Conservation (phyloP, 495 filamentous ascomycete genomes). For the Neurospora terricola region DNA sequence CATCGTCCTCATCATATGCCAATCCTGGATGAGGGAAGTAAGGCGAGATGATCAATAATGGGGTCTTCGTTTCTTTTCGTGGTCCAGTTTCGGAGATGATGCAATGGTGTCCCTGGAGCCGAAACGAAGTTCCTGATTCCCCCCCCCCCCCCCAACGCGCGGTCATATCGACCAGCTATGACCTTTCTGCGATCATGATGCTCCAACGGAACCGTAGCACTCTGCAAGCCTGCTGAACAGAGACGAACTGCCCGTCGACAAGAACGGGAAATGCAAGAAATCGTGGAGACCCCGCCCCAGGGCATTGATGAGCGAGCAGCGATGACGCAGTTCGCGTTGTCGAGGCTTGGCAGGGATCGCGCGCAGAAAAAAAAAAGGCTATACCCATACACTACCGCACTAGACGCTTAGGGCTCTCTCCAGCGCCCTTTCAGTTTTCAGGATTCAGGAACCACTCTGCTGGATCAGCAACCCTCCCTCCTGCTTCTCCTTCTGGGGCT, state of each 20-base stretch:
- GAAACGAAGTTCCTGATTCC: background rate
- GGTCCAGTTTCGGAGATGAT: background rate
- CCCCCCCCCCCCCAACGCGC: background rate
- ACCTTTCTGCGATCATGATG: background rate
- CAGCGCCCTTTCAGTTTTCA: background rate
- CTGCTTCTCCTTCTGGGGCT: background rate
- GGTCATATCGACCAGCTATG: background rate
- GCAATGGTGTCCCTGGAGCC: background rate
- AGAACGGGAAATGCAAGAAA: background rate
- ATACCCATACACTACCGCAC: background rate
- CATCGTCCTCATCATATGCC: background rate
- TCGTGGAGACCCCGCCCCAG: background rate
- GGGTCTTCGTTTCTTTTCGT: background rate
- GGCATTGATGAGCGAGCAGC: background rate
- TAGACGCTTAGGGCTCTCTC: background rate
- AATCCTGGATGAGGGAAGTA: background rate
- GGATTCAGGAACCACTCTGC: background rate
- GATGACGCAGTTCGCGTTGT: background rate
- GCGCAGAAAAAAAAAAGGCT: background rate
- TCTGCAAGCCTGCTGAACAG: background rate
- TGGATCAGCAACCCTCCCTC: background rate
- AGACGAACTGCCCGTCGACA: background rate
- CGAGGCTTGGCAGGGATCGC: background rate
- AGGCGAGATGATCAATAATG: background rate
- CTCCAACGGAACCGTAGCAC: background rate